Percentiles rank a stretch among this genome's conserved stretches.
These are phyloP conservation scores for Cladosporium sp. DNA, from an alignment of 2,329 filamentous ascomycete species.

Conservation along the genomic window DNA sequence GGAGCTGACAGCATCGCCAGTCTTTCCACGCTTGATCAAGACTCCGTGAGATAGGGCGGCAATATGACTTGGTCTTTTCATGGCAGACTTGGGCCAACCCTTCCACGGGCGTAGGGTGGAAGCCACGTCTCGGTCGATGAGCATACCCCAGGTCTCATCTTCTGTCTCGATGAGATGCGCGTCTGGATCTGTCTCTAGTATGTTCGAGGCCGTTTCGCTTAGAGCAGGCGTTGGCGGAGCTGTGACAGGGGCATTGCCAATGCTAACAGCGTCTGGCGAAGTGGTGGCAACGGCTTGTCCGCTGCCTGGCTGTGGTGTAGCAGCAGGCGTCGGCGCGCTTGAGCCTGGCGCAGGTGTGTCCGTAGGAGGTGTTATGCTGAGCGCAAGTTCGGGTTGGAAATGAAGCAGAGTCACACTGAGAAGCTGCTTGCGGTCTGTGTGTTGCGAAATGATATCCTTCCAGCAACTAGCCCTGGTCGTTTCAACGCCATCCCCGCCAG, in stretches of 20 bases:
- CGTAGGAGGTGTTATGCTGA: neutral
- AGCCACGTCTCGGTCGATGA: constrained; percentile 50
- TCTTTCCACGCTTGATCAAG: constrained; percentile 43
- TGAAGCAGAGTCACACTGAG: constrained; percentile 31
- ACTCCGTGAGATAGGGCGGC: constrained; percentile 44
- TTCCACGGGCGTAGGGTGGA: constrained; percentile 26
- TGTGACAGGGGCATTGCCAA: constrained; percentile 18
- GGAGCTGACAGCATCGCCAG: constrained; percentile 10
- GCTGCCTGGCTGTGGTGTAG: constrained; percentile 5
- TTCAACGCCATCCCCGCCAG: constrained; percentile 10
- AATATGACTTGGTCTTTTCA: constrained; percentile 14
- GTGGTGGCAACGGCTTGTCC: neutral
- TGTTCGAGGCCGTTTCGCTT: constrained; percentile 47
- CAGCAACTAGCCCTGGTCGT: constrained; percentile 13
- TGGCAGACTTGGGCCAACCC: neutral
- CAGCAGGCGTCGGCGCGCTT: constrained; percentile 9
- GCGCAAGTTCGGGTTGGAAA: constrained; percentile 3
- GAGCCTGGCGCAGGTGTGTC: constrained; percentile 4
- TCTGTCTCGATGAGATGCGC: constrained; percentile 69
- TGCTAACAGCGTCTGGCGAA: constrained; percentile 6
- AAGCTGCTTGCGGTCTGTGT: constrained; percentile 39
- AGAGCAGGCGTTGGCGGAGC: constrained; percentile 47
- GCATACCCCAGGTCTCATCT: constrained; percentile 74
- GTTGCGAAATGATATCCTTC: constrained; percentile 17
- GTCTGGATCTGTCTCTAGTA: constrained; percentile 58